Evolutionary conservation across 352 stramenopile genomes (phyloP).

Genomic region (Phytophthora idaei): DNA sequence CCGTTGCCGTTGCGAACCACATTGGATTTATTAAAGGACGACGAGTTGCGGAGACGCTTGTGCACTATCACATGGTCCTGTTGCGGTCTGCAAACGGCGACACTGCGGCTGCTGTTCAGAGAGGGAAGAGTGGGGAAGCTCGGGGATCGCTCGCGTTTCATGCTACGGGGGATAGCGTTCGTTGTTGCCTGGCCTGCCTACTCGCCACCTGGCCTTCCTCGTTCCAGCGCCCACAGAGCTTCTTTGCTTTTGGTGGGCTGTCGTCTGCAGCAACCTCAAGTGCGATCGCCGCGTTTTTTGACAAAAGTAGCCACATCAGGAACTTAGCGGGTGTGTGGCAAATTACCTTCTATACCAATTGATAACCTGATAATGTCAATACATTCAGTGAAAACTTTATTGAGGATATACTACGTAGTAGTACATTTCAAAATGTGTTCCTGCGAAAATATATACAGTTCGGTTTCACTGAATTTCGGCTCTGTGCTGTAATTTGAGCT

Average conservation of each 20-base stretch:
- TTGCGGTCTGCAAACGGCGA: slow-evolving; percentile 32
- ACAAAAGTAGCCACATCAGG: slow-evolving; percentile 15
- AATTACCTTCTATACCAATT: neutral
- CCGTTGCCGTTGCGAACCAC: slow-evolving; percentile 4
- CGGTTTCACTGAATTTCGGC: no score
- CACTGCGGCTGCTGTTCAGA: slow-evolving; percentile 29
- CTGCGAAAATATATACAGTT: neutral
- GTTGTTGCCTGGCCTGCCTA: neutral
- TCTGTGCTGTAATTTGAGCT: neutral
- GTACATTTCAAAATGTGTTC: no score
- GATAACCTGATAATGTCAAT: neutral
- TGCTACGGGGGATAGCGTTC: slow-evolving; percentile 16
- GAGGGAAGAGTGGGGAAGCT: slow-evolving; percentile 32
- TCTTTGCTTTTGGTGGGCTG: slow-evolving; percentile 18
- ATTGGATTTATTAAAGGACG: slow-evolving; percentile 23
- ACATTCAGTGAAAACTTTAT: no score
- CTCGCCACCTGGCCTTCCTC: slow-evolving; percentile 9
- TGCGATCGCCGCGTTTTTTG: slow-evolving; percentile 9
- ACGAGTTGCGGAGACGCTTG: slow-evolving; percentile 47
- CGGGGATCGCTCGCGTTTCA: slow-evolving; percentile 57
- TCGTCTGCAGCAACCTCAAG: slow-evolving; percentile 5
- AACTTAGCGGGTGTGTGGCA: neutral
- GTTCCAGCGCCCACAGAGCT: slow-evolving; percentile 5
- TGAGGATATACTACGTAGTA: no score
- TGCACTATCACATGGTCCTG: slow-evolving; percentile 41